phyloP scores from a whole-genome alignment of 768 basidiomycete species.

The Leccinum rimulosum region DNA sequence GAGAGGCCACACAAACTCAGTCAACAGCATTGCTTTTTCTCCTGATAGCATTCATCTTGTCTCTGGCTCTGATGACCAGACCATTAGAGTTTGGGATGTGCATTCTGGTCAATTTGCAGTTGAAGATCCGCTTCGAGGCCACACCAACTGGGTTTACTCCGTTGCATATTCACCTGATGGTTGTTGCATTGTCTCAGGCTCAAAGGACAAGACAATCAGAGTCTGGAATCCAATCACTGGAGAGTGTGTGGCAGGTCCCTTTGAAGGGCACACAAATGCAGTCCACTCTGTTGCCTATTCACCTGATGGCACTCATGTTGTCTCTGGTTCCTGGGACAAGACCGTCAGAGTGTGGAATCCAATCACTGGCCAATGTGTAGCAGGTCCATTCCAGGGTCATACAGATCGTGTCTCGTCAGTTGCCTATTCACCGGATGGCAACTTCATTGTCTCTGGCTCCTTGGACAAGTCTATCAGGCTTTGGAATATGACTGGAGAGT shows the following conservation, averaged over 20 bases:
- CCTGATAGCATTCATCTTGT: constrained; percentile 15
- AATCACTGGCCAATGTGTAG: constrained; percentile 15
- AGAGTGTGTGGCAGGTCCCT: constrained; percentile 16
- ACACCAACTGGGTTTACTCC: constrained; percentile 10
- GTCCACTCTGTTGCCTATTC: constrained; percentile 24
- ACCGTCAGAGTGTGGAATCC: constrained; percentile 24
- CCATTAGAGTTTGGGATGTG: constrained; percentile 12
- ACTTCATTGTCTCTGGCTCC: constrained; percentile 17
- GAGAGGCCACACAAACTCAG: neutral
- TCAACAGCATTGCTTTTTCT: constrained; percentile 12
- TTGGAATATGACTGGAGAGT: constrained; percentile 20
- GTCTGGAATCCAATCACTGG: constrained; percentile 21
- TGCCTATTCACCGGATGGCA: constrained; percentile 21
- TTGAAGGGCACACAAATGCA: constrained; percentile 17
- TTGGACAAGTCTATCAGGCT: constrained; percentile 15
- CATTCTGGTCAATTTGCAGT: constrained; percentile 7
- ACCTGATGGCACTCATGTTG: constrained; percentile 18
- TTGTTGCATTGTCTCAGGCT: constrained; percentile 18
- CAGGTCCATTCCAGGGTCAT: constrained; percentile 22
- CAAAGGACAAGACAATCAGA: constrained; percentile 20
- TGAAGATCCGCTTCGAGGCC: constrained; percentile 2
- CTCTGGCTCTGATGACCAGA: constrained; percentile 6
- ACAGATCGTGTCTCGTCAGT: constrained; percentile 9
- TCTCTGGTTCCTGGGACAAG: constrained; percentile 26
- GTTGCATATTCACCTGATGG: constrained; percentile 30